Percentiles rank a stretch among this genome's conserved stretches.
These are phyloP conservation scores for Punica granatum DNA, from an alignment of 345 rosid genomes.

Conservation along the genomic window DNA sequence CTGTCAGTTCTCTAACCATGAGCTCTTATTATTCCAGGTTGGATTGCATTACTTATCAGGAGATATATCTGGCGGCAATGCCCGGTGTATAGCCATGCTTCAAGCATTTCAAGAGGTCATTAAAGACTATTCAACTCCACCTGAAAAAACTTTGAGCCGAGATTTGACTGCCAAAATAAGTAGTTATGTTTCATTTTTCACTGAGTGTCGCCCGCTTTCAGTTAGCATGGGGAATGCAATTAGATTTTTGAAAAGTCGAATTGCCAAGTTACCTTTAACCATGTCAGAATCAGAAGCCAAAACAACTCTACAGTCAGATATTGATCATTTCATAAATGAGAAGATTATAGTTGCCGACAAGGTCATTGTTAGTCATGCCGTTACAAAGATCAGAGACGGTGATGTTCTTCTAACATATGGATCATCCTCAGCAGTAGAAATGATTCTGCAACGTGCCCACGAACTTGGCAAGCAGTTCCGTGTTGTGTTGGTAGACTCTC, in stretches of 20 bases:
- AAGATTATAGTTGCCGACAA: constrained; percentile 71
- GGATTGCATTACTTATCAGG: constrained; percentile 86
- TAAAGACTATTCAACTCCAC: constrained; percentile 69
- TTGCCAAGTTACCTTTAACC: constrained; percentile 65
- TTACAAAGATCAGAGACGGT: constrained; percentile 78
- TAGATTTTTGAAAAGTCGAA: constrained; percentile 62
- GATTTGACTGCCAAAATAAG: constrained; percentile 81
- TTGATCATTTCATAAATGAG: constrained; percentile 74
- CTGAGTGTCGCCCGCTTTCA: constrained; percentile 85
- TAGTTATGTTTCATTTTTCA: constrained; percentile 80
- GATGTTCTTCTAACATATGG: constrained; percentile 96
- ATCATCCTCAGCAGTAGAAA: constrained; percentile 81
- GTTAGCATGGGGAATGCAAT: constrained; percentile 95
- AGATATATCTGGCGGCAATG: constrained; percentile 85
- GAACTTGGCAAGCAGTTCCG: constrained; percentile 80
- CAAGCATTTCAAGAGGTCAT: constrained; percentile 84
- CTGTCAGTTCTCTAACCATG: constrained; percentile 1
- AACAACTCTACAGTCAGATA: constrained; percentile 55
- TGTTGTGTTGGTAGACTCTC: constrained; percentile 84
- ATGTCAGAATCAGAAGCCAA: constrained; percentile 74
- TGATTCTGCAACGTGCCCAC: constrained; percentile 79
- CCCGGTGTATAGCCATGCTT: constrained; percentile 98
- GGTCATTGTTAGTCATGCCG: constrained; percentile 80
- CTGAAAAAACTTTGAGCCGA: constrained; percentile 64
- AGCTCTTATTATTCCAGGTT: constrained; percentile 38